Conservation (phyloP, 768 basidiomycete species). For the Tricholoma matsutake region DNA sequence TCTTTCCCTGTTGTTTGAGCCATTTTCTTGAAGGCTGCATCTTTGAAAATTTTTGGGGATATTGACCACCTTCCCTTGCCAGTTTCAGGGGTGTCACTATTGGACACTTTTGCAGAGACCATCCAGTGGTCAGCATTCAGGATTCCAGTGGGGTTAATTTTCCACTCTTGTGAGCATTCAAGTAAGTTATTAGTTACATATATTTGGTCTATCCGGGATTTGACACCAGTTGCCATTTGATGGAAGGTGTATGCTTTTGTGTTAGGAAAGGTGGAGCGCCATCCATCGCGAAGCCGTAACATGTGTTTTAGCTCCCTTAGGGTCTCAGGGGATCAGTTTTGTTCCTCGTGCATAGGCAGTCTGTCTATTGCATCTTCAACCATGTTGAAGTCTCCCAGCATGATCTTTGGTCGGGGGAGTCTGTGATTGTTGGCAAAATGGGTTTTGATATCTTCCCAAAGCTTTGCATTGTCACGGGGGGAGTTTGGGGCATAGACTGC, state of each 20-base stretch:
- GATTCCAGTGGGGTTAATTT: background rate
- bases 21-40: too few species aligned
- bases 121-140: background rate
- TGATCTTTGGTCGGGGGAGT: slow-evolving; percentile 23
- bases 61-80: too few species aligned
- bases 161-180: background rate
- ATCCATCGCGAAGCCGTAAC: background rate
- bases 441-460: slow-evolving; percentile 24
- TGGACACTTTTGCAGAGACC: background rate
- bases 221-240: background rate
- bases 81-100: background rate
- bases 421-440: slow-evolving; percentile 4
- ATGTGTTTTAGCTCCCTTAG: background rate
- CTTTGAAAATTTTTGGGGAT: too few species aligned
- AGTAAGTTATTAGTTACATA: background rate
- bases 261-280: too few species aligned
- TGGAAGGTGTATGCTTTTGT: background rate
- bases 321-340: background rate
- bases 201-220: background rate
- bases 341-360: slow-evolving; percentile 18
- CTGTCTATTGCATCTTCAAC: slow-evolving; percentile 35
- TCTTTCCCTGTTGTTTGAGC: too few species aligned
- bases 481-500: slow-evolving; percentile 36
- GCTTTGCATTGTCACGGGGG: slow-evolving; percentile 19
- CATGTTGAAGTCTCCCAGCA: slow-evolving; percentile 41